phyloP scores from a whole-genome alignment of 208 protist species.

The Leishmania tarentolae region DNA sequence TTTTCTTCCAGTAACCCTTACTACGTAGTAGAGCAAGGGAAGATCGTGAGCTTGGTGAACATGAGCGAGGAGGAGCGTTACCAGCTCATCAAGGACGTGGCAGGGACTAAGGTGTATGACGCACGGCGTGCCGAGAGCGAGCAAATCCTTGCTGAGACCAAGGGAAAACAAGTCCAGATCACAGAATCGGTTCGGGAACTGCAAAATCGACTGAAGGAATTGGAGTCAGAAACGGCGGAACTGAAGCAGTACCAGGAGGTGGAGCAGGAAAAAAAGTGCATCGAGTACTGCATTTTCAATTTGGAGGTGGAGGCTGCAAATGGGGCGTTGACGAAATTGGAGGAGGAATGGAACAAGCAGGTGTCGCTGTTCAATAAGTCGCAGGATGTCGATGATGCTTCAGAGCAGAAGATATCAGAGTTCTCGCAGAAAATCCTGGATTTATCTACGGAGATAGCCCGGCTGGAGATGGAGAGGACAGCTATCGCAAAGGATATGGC shows the following conservation, averaged over 20 bases:
- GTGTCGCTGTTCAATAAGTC: slow-evolving; percentile 46
- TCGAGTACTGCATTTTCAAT: slow-evolving; percentile 94
- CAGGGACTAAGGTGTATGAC: slow-evolving; percentile 98
- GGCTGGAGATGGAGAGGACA: slow-evolving; percentile 59
- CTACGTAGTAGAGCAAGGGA: slow-evolving; percentile 99
- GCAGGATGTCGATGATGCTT: slow-evolving; percentile 39
- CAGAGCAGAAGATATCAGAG: slow-evolving; percentile 48
- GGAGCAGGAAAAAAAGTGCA: slow-evolving; percentile 86
- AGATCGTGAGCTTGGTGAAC: slow-evolving; percentile 93
- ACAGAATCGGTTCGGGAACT: slow-evolving; percentile 93
- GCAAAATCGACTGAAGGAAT: slow-evolving; percentile 91
- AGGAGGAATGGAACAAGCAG: slow-evolving; percentile 54
- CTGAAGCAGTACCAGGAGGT: slow-evolving; percentile 92
- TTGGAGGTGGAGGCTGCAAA: slow-evolving; percentile 65
- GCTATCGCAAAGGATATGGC: slow-evolving; percentile 62
- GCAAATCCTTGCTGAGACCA: slow-evolving; percentile 94
- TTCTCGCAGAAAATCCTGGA: slow-evolving; percentile 45
- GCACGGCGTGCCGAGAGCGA: slow-evolving; percentile 92
- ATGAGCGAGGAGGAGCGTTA: slow-evolving; percentile 97
- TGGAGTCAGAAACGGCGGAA: slow-evolving; percentile 96
- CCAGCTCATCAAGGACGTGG: slow-evolving; percentile 98
- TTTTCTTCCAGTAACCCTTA: slow-evolving; percentile 99
- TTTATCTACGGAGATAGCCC: slow-evolving; percentile 39
- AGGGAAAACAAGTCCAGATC: slow-evolving; percentile 83
- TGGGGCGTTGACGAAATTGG: slow-evolving; percentile 52